Evolutionary conservation across 768 basidiomycete genomes (phyloP).

Genomic region (Brasilioporus rufonigricans): DNA sequence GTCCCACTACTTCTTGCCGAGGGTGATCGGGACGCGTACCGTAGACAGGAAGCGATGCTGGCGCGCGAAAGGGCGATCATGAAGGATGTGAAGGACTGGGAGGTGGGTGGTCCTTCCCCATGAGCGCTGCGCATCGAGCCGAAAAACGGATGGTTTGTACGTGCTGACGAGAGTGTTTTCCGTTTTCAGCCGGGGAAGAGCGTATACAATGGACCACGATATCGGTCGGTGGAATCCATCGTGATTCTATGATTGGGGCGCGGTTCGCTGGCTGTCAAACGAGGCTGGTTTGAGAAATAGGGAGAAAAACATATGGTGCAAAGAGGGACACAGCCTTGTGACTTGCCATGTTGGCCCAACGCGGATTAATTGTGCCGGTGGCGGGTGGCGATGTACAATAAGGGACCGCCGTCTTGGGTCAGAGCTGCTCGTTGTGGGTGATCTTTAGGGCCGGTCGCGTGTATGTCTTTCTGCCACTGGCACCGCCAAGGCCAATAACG

Average conservation of each 20-base stretch:
- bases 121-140: constrained; percentile 21
- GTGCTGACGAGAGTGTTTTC: background rate
- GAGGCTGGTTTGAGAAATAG: constrained; percentile 1
- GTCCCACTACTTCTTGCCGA: constrained; percentile 92
- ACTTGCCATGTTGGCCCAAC: constrained; percentile 6
- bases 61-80: constrained; percentile 87
- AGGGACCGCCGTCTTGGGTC: constrained; percentile 13
- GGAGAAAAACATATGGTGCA: constrained; percentile 9
- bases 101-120: constrained; percentile 58
- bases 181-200: constrained; percentile 72
- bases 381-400: constrained; percentile 36
- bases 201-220: constrained; percentile 79
- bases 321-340: constrained; percentile 21
- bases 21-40: constrained; percentile 86
- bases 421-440: background rate
- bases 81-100: constrained; percentile 92
- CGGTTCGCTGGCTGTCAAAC: constrained; percentile 12
- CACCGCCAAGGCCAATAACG: constrained; percentile 7
- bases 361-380: constrained; percentile 27
- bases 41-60: constrained; percentile 73
- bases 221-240: constrained; percentile 55
- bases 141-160: constrained; percentile 13
- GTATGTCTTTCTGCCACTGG: background rate
- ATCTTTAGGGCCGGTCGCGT: constrained; percentile 24
- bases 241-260: constrained; percentile 49